Conservation (phyloP, 768 basidiomycete species). For the Tephrocybe sp. region DNA sequence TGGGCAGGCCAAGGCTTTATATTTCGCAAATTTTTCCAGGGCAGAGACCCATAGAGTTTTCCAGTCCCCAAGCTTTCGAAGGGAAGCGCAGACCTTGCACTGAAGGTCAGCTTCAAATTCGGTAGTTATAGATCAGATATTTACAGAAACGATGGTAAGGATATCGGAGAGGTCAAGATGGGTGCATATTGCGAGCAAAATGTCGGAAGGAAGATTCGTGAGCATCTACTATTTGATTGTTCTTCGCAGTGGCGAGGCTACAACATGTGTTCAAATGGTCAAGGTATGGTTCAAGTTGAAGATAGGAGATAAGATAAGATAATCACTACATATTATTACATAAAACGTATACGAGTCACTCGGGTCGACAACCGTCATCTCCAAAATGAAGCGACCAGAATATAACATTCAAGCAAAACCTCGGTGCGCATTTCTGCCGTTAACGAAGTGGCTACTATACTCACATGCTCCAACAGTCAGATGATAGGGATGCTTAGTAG, state of each 20-base stretch:
- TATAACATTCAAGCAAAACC: too few species aligned
- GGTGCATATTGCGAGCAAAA: conserved; percentile 5
- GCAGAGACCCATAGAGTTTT: conserved; percentile 15
- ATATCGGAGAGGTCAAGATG: conserved; percentile 14
- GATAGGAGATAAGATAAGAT: too few species aligned
- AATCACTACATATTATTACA: too few species aligned
- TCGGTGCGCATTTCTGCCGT: too few species aligned
- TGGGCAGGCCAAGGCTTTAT: conserved; percentile 12
- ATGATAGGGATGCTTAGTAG: too few species aligned
- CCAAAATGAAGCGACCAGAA: too few species aligned
- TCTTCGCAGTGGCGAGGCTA: background rate
- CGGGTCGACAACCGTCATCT: too few species aligned
- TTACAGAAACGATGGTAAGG: conserved; percentile 13
- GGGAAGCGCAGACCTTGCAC: too few species aligned
- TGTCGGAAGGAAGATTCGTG: conserved; percentile 6
- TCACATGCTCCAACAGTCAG: too few species aligned
- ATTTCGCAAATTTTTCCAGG: conserved; percentile 4
- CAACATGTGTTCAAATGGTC: background rate
- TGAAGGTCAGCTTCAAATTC: background rate
- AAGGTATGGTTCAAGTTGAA: too few species aligned
- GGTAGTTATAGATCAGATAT: background rate
- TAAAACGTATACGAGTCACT: too few species aligned
- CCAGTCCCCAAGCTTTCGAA: conserved; percentile 7
- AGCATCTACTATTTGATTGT: background rate
- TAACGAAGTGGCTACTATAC: too few species aligned